Evolutionary conservation across 805 yeast species (phyloP), one percentile per base, ranked within the genome.

Genomic region (Metschnikowia lochheadii): DNA sequence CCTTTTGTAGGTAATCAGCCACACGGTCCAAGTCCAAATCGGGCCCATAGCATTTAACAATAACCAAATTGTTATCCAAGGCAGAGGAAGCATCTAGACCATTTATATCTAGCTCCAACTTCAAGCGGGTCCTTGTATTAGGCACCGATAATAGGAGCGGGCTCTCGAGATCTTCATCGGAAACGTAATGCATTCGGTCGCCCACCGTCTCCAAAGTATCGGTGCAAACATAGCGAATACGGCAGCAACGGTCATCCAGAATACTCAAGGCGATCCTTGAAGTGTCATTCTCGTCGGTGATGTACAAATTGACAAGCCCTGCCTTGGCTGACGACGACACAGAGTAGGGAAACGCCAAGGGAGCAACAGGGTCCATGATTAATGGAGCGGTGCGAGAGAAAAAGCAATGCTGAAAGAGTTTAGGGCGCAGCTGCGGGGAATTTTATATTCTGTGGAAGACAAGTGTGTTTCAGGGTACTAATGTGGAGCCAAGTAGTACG

Each of bases 101-200:
- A 1, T 66, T 54, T 6, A 72, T 56, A 40, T 58, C 65, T 13
- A 72, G 53, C 50, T 72, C 55, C 40, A 56, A 48, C 36, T 54
- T 72, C 36, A 72, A 32, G 50, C 57, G 59, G 50, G 49, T 53
- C 44, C 53, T 61, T 13, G 42, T 31, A 1, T 65, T 47, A 6
- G 67, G 65, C 32, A 69, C 56, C 46, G 62, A 50, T 8, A 72
- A 51, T 29, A 73, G 62, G 33, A 73, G 60, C 15, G 78, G 78
- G 10, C 53, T 35, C 14, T 44, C 40, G 8, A 33, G n/a, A 13
- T 35, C 33, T 35, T 20, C 46, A 23, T 23, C 23, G 14, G 46
- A 44, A 5, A 44, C 46, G 23, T 44, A 44, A 14, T 34, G 40
- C 21, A 44, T 15, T 15, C 46, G 31, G 34, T 56, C 61, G 3